Evolutionary conservation across 805 yeast species (phyloP), one percentile per base, ranked within the genome.

Genomic region (Barnettozyma wickerhamii): DNA sequence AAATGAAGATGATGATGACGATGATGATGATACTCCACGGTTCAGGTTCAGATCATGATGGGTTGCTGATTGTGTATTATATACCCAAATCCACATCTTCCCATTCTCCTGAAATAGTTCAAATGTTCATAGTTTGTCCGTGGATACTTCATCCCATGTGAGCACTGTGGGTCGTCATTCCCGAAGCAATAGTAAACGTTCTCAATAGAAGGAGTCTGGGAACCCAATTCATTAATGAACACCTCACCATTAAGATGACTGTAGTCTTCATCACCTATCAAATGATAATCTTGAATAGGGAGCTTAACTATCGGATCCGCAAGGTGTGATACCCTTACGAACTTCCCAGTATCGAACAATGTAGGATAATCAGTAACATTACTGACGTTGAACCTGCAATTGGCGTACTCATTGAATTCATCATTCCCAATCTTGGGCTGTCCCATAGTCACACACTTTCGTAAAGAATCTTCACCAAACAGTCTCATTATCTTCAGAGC

Each of bases 141-240:
- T 3, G 56, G 32, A 23, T 46, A 44, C 13, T 33, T 38, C 46
- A 39, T 44, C 2, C 59, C 58, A 30, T 28, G 19, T 0, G 58
- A 41, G 20, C 61, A 79, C 10, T 68, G 84, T 33, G 89, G 80
- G 49, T 72, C 90, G 0, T 65, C 81, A 37, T 65, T 87, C 41
- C 89, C 89, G 0, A 64, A 72, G 46, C 75, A 89, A 12, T 80
- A 89, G 80, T 76, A 84, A 49, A 87, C 95, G 0, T 82, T 91
- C 13, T 38, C 30, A 5, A 45, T 19, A 1, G 14, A 14, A 6
- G 59, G 57, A 4, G 28, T 6, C 4, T 45, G 49, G 5, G 24
- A 30, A 3, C 54, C 52, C 19, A 44, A 21, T 29, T 53, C 56
- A 39, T 55, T 37, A 13, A 56, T 55, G 37, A 46, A 56, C 7